Evolutionary conservation across 352 stramenopile genomes (phyloP).

Genomic region (Phytophthora agathidicida): DNA sequence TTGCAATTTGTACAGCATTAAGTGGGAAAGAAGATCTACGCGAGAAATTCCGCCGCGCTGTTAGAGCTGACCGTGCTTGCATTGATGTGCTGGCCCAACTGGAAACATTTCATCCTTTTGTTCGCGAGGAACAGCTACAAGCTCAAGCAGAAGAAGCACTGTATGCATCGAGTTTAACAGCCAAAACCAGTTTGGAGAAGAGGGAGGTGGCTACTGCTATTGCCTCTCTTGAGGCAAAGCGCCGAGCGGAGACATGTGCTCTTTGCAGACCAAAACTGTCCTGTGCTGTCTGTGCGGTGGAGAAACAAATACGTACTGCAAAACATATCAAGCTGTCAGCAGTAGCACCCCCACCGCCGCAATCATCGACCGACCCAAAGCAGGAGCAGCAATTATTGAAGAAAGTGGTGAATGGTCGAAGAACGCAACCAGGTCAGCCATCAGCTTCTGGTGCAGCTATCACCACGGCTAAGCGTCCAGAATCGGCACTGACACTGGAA

Average conservation of each 20-base stretch:
- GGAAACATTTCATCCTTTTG: slow-evolving; percentile 70
- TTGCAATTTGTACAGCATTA: slow-evolving; percentile 60
- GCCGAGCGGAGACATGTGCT: slow-evolving; percentile 20
- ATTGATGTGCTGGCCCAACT: slow-evolving; percentile 62
- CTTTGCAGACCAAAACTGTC: slow-evolving; percentile 35
- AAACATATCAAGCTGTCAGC: slow-evolving; percentile 13
- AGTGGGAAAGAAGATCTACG: slow-evolving; percentile 43
- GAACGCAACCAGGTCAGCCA: not conserved
- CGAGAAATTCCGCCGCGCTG: slow-evolving; percentile 59
- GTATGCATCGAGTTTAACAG: slow-evolving; percentile 13
- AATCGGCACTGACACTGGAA: slow-evolving; percentile 26
- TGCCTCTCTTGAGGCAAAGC: slow-evolving; percentile 26
- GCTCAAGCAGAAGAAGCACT: slow-evolving; percentile 17
- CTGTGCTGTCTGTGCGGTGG: slow-evolving; percentile 42
- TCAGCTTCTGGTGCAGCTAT: not conserved
- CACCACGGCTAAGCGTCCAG: not conserved
- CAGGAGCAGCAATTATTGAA: slow-evolving; percentile 4
- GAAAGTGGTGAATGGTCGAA: slow-evolving; percentile 1
- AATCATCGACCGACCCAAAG: not conserved
- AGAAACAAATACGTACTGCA: slow-evolving; percentile 19
- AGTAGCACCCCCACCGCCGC: not conserved
- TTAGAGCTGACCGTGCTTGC: slow-evolving; percentile 55
- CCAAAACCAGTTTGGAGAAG: slow-evolving; percentile 28
- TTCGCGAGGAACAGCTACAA: slow-evolving; percentile 27
- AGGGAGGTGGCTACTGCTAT: slow-evolving; percentile 30